Conservation (phyloP, 2,329 filamentous ascomycete species). For the Talaromyces amestolkiae region DNA sequence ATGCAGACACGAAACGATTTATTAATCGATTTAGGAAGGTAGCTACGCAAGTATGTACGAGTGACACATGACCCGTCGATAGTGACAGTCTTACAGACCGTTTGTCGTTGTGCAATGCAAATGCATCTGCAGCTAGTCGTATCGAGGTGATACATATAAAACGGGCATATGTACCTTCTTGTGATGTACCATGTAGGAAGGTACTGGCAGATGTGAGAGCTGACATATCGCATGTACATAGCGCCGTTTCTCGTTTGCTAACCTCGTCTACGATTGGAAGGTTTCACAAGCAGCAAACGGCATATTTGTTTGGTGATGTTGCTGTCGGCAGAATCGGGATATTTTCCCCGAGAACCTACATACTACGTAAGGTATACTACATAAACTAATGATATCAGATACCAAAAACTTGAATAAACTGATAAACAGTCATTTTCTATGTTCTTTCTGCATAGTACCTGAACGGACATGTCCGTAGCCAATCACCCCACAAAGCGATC, state of each 20-base stretch:
- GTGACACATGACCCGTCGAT: too few species aligned
- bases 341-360: too few species aligned
- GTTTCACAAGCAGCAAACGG: neutral
- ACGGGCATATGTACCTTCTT: neutral
- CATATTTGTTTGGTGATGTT: neutral
- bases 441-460: too few species aligned
- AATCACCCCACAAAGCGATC: neutral
- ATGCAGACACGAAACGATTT: neutral
- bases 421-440: neutral
- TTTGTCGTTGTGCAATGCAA: neutral
- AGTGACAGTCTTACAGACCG: too few species aligned
- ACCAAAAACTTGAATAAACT: neutral
- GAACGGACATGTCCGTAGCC: neutral
- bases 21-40: neutral
- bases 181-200: neutral
- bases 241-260: neutral
- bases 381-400: too few species aligned
- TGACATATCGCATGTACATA: neutral
- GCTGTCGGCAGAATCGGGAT: too few species aligned
- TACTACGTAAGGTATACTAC: too few species aligned
- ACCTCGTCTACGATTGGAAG: neutral
- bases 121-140: neutral
- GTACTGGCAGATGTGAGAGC: neutral
- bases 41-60: neutral
- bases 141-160: neutral